These are phyloP conservation scores for Prunus mira DNA, from an alignment of 306 rosid genomes.

Conservation along the genomic window DNA sequence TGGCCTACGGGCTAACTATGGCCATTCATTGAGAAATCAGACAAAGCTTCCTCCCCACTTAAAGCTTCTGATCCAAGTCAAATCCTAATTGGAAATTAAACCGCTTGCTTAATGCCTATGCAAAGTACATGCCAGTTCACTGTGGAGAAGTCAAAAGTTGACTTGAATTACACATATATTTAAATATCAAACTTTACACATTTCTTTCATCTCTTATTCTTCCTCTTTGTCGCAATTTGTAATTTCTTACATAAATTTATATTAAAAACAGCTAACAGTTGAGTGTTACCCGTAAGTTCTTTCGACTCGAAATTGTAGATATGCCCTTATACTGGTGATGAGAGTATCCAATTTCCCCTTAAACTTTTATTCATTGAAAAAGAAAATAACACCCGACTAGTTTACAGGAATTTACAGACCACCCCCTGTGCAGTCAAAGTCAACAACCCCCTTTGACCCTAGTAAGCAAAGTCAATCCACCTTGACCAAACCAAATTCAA, in stretches of 20 bases:
- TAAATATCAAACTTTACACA: background rate
- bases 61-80: background rate
- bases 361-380: too few relatives aligned
- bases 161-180: background rate
- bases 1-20: background rate
- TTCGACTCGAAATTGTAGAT: accelerated
- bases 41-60: background rate
- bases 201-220: background rate
- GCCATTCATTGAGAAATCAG: background rate
- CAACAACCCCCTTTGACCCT: background rate
- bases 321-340: accelerated
- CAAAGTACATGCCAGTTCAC: conserved; percentile 5
- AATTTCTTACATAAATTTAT: too few relatives aligned
- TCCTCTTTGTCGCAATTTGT: background rate
- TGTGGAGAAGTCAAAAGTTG: background rate
- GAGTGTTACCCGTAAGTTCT: accelerated
- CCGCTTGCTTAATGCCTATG: background rate
- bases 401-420: conserved; percentile 1
- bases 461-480: background rate
- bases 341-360: accelerated
- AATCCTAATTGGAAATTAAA: background rate
- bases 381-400: background rate
- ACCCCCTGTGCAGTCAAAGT: background rate
- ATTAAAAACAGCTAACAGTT: accelerated
- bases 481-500: background rate